Evolutionary conservation across 2,329 filamentous ascomycete genomes (phyloP).

Genomic region (Ophiostoma himal-ulmi): DNA sequence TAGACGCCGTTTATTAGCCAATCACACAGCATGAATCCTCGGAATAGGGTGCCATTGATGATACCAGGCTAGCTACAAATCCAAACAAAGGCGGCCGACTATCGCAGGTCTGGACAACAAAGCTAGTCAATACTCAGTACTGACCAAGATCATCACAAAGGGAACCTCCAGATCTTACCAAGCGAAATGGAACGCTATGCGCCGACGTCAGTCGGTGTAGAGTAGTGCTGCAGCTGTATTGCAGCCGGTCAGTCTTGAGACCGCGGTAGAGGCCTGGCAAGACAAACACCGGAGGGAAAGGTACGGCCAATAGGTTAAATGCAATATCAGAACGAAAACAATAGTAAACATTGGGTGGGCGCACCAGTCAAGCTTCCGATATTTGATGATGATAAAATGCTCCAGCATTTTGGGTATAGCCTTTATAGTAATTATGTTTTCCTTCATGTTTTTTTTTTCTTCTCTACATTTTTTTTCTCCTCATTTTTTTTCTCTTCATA

Average conservation of each 20-base stretch:
- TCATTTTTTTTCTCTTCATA: too few species aligned
- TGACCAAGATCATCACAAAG: neutral
- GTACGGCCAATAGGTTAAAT: neutral
- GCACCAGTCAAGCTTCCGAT: neutral
- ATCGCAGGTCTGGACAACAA: neutral
- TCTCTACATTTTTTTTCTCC: too few species aligned
- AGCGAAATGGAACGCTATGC: neutral
- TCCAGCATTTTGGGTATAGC: too few species aligned
- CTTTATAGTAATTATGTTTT: too few species aligned
- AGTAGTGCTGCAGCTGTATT: neutral
- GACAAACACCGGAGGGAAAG: slow-evolving; percentile 5
- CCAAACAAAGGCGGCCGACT: neutral
- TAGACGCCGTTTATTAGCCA: neutral
- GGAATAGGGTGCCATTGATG: slow-evolving; percentile 3
- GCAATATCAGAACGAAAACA: neutral
- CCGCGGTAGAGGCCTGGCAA: neutral
- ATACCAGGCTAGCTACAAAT: neutral
- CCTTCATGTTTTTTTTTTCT: too few species aligned
- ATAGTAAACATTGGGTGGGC: neutral
- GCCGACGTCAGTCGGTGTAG: neutral
- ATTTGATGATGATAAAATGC: neutral
- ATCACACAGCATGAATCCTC: neutral
- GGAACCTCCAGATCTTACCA: slow-evolving; percentile 1
- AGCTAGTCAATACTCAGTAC: neutral
- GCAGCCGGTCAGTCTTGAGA: neutral